Evolutionary conservation across 192 early-diverging fungal species (phyloP).

Genomic region (Podila clonocystis): DNA sequence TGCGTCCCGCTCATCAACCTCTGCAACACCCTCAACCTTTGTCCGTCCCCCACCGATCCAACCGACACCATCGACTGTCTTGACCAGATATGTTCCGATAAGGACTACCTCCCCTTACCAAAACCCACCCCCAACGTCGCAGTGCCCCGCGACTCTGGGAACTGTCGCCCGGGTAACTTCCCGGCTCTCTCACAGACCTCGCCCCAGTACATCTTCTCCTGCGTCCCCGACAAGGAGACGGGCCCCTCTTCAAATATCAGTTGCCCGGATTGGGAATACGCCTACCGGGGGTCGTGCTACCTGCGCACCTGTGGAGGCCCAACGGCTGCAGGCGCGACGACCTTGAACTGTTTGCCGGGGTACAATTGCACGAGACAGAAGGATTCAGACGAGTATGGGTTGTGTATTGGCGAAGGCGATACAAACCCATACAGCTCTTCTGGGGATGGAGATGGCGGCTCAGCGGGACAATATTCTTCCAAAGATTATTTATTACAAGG

Average conservation of each 20-base stretch:
- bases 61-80: conserved; percentile 19
- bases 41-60: neutral
- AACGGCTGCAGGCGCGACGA: neutral
- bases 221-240: conserved; percentile 11
- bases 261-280: conserved; percentile 32
- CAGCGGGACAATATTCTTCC: conserved; percentile 9
- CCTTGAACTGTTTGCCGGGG: conserved; percentile 8
- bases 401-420: conserved; percentile 1
- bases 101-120: conserved; percentile 10
- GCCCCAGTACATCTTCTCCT: neutral
- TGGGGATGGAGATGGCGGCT: neutral
- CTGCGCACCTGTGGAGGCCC: conserved; percentile 19
- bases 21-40: conserved; percentile 9
- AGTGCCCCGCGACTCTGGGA: neutral
- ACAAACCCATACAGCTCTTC: conserved; percentile 7
- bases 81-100: conserved; percentile 18
- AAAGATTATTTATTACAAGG: conserved; percentile 25
- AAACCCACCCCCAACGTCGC: neutral
- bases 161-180: conserved; percentile 13
- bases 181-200: conserved; percentile 20
- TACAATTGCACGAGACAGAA: conserved; percentile 7
- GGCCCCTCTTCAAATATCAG: neutral
- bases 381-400: neutral
- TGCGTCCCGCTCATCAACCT: conserved; percentile 22
- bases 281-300: conserved; percentile 19